Base-by-base conservation (phyloP, 345 rosid species). In the Odontarrhena argentea region DNA sequence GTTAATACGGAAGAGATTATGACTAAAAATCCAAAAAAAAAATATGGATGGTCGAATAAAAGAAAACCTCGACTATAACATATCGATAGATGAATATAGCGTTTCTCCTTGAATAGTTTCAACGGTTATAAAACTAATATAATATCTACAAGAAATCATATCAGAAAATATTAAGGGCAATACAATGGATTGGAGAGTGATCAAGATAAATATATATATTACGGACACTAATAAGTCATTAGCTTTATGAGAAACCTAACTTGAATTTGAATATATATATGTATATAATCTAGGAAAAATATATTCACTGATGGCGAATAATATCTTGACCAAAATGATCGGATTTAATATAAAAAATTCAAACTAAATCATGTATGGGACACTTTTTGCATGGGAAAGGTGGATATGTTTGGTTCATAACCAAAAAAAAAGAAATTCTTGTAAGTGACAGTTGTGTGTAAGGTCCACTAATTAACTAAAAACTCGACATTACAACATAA, bases 341-440 rank as follows among this genome's bases (percentile, higher is more conserved):
- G 34, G 5, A 30, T n/a, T 18, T 18, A 47, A 4, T 45, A 65
- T 50, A 44, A 36, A 69, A 8, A 38, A 68, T 30, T 35, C 7
- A 9, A 60, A 43, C 2, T 6, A 50, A 59, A 73, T 73, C 30
- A 59, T 50, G 37, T 35, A 59, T 11, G 56, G 63, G 76, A 48
- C 65, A 73, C 67, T 65, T 73, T 65, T 73, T 73, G 76, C 71
- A 65, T 73, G 76, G 61, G 55, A 73, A 65, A 65, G 66, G 66
- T 73, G 67, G 67, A 65, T 73, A 58, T 65, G 67, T 65, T 65
- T 65, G 67, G 76, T 72, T 65, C 65, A 50, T 51, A 42, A 59
- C 71, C 49, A 56, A 64, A 64, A 56, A 41, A 52, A 44, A 51
- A 51, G 22, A 18, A 18, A 18, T 18, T 18, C 67, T 58, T 25